Conservation (phyloP, 805 yeast species). For the Teunomyces pallodes region DNA sequence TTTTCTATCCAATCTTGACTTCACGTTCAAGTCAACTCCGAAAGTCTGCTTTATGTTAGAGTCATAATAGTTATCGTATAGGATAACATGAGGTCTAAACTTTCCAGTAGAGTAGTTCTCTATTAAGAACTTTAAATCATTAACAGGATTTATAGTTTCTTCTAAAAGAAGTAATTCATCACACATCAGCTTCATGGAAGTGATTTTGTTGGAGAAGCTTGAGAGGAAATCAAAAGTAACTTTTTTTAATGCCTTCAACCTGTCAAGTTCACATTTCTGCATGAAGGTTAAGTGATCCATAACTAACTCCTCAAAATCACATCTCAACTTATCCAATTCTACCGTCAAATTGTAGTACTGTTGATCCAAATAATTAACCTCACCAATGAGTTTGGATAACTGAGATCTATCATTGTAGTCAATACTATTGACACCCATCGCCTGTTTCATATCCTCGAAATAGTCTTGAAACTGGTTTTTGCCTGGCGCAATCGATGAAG, state of each 20-base stretch:
- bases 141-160: conserved; percentile 66
- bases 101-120: conserved; percentile 72
- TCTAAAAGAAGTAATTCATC: conserved; percentile 64
- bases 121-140: conserved; percentile 64
- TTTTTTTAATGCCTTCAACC: conserved; percentile 72
- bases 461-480: conserved; percentile 18
- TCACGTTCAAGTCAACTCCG: conserved; percentile 73
- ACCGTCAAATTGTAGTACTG: conserved; percentile 46
- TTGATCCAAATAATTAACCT: conserved; percentile 56
- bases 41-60: conserved; percentile 67
- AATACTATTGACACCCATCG: conserved; percentile 41
- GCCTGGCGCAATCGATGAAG: conserved; percentile 5
- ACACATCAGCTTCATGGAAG: conserved; percentile 54
- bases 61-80: conserved; percentile 79
- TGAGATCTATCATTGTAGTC: conserved; percentile 51
- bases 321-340: conserved; percentile 62
- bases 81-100: conserved; percentile 66
- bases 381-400: conserved; percentile 50
- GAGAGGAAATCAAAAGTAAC: conserved; percentile 72
- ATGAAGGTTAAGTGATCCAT: conserved; percentile 71
- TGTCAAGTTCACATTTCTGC: conserved; percentile 80
- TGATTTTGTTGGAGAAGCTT: conserved; percentile 58
- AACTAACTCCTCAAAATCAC: conserved; percentile 69
- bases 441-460: conserved; percentile 44
- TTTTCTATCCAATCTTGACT: conserved; percentile 68